These are phyloP conservation scores for Geranium rotundifolium DNA, from an alignment of 345 rosid genomes.

Conservation along the genomic window DNA sequence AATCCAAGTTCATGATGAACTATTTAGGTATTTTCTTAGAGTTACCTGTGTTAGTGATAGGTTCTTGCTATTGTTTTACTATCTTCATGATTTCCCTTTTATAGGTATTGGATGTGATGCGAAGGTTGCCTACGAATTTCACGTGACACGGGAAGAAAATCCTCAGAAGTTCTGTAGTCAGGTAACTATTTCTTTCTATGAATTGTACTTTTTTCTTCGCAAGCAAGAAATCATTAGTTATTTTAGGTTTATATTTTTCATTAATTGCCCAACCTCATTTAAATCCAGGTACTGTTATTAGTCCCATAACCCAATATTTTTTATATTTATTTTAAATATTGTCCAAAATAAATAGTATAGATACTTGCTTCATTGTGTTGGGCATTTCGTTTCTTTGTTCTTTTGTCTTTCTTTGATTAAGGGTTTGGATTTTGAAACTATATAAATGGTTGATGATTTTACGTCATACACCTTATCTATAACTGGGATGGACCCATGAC, in stretches of 20 bases:
- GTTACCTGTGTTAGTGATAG: conserved; percentile 1
- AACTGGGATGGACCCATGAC: background rate
- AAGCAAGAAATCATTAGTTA: background rate
- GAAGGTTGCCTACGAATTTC: conserved; percentile 80
- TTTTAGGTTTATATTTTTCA: background rate
- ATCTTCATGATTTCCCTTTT: conserved; percentile 12
- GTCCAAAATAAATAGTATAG: background rate
- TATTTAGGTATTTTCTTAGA: conserved; percentile 43
- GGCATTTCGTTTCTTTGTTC: too few species aligned
- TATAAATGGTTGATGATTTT: background rate
- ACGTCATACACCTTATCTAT: too few species aligned
- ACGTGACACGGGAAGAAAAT: conserved; percentile 62
- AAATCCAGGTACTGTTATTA: background rate
- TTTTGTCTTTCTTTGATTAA: too few species aligned
- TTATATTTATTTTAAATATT: too few species aligned
- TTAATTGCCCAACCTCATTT: background rate
- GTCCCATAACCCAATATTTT: background rate
- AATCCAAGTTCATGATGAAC: conserved; percentile 71
- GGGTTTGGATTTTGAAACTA: background rate
- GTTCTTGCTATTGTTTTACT: conserved; percentile 10
- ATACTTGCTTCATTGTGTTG: background rate
- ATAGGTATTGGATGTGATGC: conserved; percentile 87
- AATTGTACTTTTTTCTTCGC: background rate
- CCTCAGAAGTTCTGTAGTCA: conserved; percentile 74
- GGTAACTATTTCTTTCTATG: conserved; percentile 24